These are phyloP conservation scores for Saccharomyces mikatae DNA, from an alignment of 805 yeast species.

Conservation along the genomic window DNA sequence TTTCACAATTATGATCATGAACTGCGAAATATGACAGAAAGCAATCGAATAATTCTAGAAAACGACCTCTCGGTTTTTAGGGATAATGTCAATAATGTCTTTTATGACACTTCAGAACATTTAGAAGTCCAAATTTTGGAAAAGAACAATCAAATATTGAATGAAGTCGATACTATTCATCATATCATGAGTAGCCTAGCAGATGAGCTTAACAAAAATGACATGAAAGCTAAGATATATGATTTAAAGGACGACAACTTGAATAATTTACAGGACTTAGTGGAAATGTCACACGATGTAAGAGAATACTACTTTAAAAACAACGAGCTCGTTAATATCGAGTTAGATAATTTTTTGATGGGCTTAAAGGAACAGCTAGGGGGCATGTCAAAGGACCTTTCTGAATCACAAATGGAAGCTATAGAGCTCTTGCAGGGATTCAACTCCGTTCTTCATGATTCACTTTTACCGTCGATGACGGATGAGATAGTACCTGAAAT, in stretches of 20 bases:
- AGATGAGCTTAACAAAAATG: conserved; percentile 1
- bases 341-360: not conserved
- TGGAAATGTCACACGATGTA: conserved; percentile 6
- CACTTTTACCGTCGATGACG: not conserved
- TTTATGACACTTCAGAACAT: not conserved
- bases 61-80: not conserved
- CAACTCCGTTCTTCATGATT: not conserved
- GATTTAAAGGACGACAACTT: conserved; percentile 7
- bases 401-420: conserved; percentile 7
- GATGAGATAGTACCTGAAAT: not conserved
- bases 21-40: not conserved
- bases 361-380: not conserved
- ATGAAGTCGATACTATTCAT: conserved; percentile 1
- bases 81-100: not conserved
- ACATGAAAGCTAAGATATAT: not conserved
- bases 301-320: not conserved
- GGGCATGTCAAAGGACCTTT: conserved; percentile 6
- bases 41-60: not conserved
- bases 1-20: not conserved
- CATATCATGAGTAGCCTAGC: conserved; percentile 4
- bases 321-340: not conserved
- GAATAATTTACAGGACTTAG: conserved; percentile 8
- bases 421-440: conserved; percentile 5
- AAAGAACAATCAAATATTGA: not conserved
- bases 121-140: not conserved